A percentile compares a stretch with the other conserved stretches of the same genome.
Evolutionary conservation across 208 protist species (phyloP).

Genomic region (Trypanosoma mega): DNA sequence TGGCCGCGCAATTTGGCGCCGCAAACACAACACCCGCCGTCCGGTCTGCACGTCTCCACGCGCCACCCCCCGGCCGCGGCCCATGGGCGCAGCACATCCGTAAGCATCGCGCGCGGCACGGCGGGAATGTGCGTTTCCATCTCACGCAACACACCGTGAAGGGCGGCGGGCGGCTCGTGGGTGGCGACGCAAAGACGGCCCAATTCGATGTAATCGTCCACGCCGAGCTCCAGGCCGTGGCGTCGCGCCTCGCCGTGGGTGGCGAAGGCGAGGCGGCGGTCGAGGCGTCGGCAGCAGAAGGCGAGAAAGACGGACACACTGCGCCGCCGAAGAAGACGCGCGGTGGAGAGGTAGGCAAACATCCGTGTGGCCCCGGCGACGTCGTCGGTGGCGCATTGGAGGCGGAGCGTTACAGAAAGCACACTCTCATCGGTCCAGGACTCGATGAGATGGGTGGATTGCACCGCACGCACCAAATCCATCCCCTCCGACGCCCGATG

Average conservation of each 20-base stretch:
- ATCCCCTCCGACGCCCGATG: conserved; percentile 35
- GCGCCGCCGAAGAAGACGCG: conserved; percentile 42
- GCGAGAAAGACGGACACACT: conserved; percentile 54
- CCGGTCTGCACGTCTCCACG: conserved; percentile 2
- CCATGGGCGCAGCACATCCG: conserved; percentile 56
- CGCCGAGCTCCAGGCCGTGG: conserved; percentile 45
- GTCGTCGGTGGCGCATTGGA: conserved; percentile 57
- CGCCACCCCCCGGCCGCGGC: conserved; percentile 4
- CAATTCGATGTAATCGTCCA: conserved; percentile 47
- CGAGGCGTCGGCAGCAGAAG: conserved; percentile 37
- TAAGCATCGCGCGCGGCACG: conserved; percentile 34
- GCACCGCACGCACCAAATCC: conserved; percentile 43
- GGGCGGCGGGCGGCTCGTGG: conserved; percentile 40
- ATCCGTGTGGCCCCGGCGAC: conserved; percentile 41
- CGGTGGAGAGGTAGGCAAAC: conserved; percentile 55
- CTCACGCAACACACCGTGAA: conserved; percentile 51
- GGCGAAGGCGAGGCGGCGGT: conserved; percentile 35
- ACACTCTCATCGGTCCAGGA: conserved; percentile 62
- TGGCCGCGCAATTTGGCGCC: conserved; percentile 28
- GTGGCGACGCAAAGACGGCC: conserved; percentile 43
- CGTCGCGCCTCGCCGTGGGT: conserved; percentile 42
- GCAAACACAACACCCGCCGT: conserved; percentile 25
- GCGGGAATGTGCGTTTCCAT: conserved; percentile 49
- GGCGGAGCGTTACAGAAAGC: conserved; percentile 53
- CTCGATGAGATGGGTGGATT: conserved; percentile 11